Percentiles rank a stretch among this genome's conserved stretches.
Conservation (phyloP, 768 basidiomycete species). For the Leccinellum luteum region DNA sequence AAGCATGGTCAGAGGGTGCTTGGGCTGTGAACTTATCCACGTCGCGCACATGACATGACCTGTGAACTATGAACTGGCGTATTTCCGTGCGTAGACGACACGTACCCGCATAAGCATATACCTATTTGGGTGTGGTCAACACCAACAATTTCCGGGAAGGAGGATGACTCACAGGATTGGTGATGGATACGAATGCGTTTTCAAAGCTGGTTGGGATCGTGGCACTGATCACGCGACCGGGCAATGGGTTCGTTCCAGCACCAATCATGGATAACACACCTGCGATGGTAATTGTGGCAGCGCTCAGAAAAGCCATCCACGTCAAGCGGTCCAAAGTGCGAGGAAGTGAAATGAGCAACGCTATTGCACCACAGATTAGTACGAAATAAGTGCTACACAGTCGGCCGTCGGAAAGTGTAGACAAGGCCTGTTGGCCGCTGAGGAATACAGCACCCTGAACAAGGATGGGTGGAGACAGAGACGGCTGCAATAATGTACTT, state of each 20-base stretch:
- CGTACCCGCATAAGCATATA: slow-evolving; percentile 9
- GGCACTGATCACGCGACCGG: slow-evolving; percentile 28
- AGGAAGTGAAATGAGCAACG: slow-evolving; percentile 7
- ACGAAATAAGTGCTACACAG: slow-evolving; percentile 46
- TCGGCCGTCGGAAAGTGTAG: slow-evolving; percentile 45
- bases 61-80: slow-evolving; percentile 15
- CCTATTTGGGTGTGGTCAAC: background rate
- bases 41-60: slow-evolving; percentile 50
- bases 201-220: slow-evolving; percentile 42
- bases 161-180: background rate
- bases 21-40: background rate
- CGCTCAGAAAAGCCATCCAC: slow-evolving; percentile 44
- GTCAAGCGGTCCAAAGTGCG: slow-evolving; percentile 34
- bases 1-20: background rate
- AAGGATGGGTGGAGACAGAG: background rate
- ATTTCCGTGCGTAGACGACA: background rate
- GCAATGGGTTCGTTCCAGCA: slow-evolving; percentile 44
- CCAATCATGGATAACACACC: slow-evolving; percentile 52
- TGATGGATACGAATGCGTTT: slow-evolving; percentile 19
- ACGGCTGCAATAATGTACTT: background rate
- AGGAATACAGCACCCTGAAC: slow-evolving; percentile 26
- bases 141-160: background rate
- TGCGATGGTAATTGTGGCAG: slow-evolving; percentile 40
- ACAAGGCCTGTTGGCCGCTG: slow-evolving; percentile 52
- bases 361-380: slow-evolving; percentile 40